Conservation (phyloP, 345 rosid species). For the Gossypioides kirkii region DNA sequence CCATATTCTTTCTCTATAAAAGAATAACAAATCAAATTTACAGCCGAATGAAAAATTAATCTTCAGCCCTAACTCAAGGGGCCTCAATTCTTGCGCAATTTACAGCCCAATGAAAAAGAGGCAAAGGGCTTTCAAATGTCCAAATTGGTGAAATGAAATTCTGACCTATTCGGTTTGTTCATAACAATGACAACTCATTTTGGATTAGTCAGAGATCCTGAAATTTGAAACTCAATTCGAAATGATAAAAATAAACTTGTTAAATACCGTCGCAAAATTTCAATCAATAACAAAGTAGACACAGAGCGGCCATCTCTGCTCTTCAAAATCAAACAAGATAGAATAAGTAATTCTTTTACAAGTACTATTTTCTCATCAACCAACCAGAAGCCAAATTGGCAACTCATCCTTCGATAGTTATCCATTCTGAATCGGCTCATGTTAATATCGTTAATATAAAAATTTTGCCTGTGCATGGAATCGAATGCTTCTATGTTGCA, state of each 20-base stretch:
- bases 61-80: too few species aligned
- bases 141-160: too few species aligned
- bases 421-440: constrained; percentile 7
- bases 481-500: neutral
- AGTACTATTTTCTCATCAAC: neutral
- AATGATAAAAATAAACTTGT: too few species aligned
- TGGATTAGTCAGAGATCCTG: neutral
- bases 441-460: neutral
- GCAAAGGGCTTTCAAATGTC: neutral
- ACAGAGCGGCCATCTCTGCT: neutral
- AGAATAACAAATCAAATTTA: too few species aligned
- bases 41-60: too few species aligned
- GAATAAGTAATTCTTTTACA: neutral
- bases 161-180: neutral
- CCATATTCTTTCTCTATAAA: too few species aligned
- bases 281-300: too few species aligned
- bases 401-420: neutral
- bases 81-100: too few species aligned
- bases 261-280: too few species aligned
- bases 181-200: neutral
- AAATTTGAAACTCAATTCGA: too few species aligned
- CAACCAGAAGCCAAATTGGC: neutral
- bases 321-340: neutral
- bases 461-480: neutral
- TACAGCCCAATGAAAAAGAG: neutral